Conservation (phyloP, 2,329 filamentous ascomycete species). For the Sclerotinia spermophila region DNA sequence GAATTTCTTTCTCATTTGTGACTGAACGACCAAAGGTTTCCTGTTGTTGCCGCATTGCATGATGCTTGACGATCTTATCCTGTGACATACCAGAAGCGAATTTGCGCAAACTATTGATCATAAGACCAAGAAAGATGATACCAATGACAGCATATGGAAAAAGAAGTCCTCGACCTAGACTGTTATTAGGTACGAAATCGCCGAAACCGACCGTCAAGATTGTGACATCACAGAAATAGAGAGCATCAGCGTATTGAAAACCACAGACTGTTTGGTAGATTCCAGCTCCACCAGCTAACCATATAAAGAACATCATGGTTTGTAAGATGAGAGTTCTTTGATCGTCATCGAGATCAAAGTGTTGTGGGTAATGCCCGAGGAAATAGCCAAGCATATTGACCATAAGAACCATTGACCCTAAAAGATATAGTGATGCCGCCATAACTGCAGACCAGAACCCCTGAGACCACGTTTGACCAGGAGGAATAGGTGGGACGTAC, state of each 20-base stretch:
- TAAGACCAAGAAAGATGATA: constrained; percentile 65
- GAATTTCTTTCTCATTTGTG: constrained; percentile 48
- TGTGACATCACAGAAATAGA: constrained; percentile 60
- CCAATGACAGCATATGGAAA: constrained; percentile 67
- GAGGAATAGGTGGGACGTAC: constrained; percentile 46
- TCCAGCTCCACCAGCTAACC: constrained; percentile 61
- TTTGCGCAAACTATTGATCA: constrained; percentile 61
- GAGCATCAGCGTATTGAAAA: constrained; percentile 57
- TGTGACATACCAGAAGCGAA: constrained; percentile 57
- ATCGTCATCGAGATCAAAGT: constrained; percentile 62
- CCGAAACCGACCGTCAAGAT: constrained; percentile 60
- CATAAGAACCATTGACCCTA: constrained; percentile 61
- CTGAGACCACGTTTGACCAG: constrained; percentile 56
- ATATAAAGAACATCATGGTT: constrained; percentile 67
- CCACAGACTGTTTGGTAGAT: constrained; percentile 56
- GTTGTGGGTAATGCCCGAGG: constrained; percentile 63
- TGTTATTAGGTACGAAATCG: constrained; percentile 54
- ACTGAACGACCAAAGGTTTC: constrained; percentile 53
- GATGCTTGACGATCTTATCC: constrained; percentile 59
- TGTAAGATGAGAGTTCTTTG: constrained; percentile 68
- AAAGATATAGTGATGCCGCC: constrained; percentile 58
- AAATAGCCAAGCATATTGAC: constrained; percentile 69
- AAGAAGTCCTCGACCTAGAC: constrained; percentile 55
- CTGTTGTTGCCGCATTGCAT: constrained; percentile 52
- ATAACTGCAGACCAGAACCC: constrained; percentile 68